These are phyloP conservation scores for Arabis hirsuta DNA, from an alignment of 345 rosid species.

Conservation along the genomic window DNA sequence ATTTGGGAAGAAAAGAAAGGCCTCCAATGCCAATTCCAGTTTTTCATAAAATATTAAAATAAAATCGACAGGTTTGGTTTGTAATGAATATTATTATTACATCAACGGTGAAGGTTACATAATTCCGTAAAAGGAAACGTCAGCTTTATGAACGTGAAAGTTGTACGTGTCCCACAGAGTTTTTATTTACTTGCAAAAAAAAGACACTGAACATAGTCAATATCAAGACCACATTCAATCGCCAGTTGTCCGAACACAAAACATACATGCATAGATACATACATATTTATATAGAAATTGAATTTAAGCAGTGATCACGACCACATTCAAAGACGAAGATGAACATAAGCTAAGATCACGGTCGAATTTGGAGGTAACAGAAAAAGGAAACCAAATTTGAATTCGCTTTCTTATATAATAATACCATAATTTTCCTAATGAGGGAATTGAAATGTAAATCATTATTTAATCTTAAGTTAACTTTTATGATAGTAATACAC, in stretches of 20 bases:
- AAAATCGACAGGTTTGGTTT: not conserved
- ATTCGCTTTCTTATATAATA: slow-evolving; percentile 14
- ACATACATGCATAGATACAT: slow-evolving; percentile 12
- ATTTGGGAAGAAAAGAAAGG: not conserved
- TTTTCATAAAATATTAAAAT: not conserved
- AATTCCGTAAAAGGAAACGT: slow-evolving; percentile 14
- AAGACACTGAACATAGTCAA: slow-evolving; percentile 31
- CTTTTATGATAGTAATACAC: not conserved
- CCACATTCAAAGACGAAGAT: slow-evolving; percentile 35
- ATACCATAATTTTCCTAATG: not conserved
- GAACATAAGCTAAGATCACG: slow-evolving; percentile 3
- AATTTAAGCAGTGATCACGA: slow-evolving; percentile 11
- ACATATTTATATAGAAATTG: not conserved
- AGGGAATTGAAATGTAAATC: not conserved
- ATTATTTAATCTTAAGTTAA: slow-evolving; percentile 14
- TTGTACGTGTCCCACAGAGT: not conserved
- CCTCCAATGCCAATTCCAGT: not conserved
- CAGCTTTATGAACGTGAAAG: slow-evolving; percentile 39
- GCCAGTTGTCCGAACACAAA: slow-evolving; percentile 31
- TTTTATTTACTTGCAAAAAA: slow-evolving; percentile 14
- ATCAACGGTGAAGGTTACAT: slow-evolving; percentile 5
- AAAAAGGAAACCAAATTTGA: slow-evolving; percentile 23
- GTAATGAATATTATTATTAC: not conserved
- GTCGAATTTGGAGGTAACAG: slow-evolving; percentile 11
- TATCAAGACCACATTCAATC: slow-evolving; percentile 36